Evolutionary conservation across 768 basidiomycete species (phyloP), one percentile per base, ranked within the genome.

Genomic region (Suillus subluteus): DNA sequence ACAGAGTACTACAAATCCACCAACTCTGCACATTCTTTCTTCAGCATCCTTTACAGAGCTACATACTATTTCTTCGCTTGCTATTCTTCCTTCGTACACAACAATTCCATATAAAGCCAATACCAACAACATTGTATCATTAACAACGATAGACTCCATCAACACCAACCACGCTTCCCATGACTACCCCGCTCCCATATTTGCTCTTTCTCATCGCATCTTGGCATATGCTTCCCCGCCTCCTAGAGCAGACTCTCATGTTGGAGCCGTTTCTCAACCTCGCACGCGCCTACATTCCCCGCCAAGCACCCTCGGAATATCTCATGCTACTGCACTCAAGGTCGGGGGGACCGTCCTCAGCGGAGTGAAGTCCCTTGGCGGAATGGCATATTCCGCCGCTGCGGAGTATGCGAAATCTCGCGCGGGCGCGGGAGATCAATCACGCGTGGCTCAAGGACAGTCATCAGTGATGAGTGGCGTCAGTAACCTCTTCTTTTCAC

Each of bases 351-450:
- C 81, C 30, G 82, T 92, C 12, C 76, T 90, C 65, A 87, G 82
- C 69, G 88, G 89, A 23, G 84, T 91, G 83, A 84, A 85, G 72
- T 84, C 84, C 8, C 73, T 91, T 2, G 87, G 89, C 2, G 88
- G 88, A 18, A 79, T 87, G 70, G 90, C 89, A 1, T 81, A 84
- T 41, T 81, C 81, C 21, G 87, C 86, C 46, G 83, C 81, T 21
- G 43, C 75, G 32, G 70, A 79, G 62, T 82, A 81, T 64, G 85
- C 85, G 18, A 78, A 70, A 44, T 75, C 79, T 16, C 76, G 74
- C 38, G 75, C 70, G 52, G 68, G 65, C 13, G 63, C 66, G 66
- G 72, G 67, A 68, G 73, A 70, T 35, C 68, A 48, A 35, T 54
- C 23, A 26, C 64, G 26, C 64, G 65, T 16, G 64, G 26, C 6